A percentile compares a stretch with the other conserved stretches of the same genome.
Evolutionary conservation across 2,329 filamentous ascomycete genomes (phyloP).

Genomic region (Xylaria sp.): DNA sequence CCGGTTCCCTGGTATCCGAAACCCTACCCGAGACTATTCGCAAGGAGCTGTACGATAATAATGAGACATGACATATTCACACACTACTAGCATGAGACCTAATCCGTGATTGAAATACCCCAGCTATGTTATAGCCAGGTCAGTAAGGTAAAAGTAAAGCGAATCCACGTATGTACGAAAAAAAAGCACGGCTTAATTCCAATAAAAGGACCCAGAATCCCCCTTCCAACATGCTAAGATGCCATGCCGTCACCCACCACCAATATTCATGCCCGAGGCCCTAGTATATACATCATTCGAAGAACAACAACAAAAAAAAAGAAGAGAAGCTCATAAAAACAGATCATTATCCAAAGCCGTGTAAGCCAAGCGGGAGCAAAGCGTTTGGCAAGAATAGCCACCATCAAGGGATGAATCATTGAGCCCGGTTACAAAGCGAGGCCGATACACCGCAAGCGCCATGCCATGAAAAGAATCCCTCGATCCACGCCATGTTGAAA

Average conservation of each 20-base stretch:
- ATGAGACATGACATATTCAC: too few relatives aligned
- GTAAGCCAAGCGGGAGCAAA: conserved; percentile 3
- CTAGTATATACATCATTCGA: conserved; percentile 9
- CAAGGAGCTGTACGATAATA: too few relatives aligned
- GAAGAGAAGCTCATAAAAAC: background rate
- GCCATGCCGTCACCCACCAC: background rate
- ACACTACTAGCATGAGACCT: too few relatives aligned
- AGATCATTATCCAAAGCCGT: conserved; percentile 9
- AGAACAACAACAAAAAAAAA: conserved; percentile 5
- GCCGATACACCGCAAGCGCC: conserved; percentile 15
- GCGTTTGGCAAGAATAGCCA: conserved; percentile 2
- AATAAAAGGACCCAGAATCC: background rate
- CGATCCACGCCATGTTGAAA: conserved; percentile 11
- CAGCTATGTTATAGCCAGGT: too few relatives aligned
- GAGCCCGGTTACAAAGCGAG: background rate
- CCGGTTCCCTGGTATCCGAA: too few relatives aligned
- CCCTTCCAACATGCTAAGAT: conserved; percentile 5
- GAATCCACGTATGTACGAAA: too few relatives aligned
- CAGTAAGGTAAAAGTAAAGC: too few relatives aligned
- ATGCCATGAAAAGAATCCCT: conserved; percentile 13
- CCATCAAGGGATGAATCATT: background rate
- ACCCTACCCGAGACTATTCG: too few relatives aligned
- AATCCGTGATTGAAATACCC: too few relatives aligned
- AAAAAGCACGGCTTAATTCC: too few relatives aligned
- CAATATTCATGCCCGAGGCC: background rate